These are phyloP conservation scores for Cryphonectria carpinicola DNA, from an alignment of 2,329 filamentous ascomycete species.

Conservation along the genomic window DNA sequence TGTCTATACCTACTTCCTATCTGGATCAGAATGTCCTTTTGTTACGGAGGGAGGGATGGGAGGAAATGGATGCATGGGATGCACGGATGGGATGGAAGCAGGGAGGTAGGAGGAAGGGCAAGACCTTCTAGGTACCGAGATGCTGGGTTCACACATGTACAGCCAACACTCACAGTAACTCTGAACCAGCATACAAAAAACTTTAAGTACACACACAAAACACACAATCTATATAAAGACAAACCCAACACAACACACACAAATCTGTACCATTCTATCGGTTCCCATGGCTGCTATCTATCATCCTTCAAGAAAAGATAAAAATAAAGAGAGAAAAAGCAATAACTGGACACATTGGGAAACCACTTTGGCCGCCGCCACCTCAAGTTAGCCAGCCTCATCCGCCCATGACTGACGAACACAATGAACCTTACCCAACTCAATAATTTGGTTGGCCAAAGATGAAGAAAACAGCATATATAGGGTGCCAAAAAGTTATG, in stretches of 20 bases:
- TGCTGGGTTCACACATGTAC: not conserved
- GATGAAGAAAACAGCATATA: not conserved
- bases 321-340: no score
- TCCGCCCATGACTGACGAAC: not conserved
- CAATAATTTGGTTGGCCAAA: no score
- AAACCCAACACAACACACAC: not conserved
- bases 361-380: no score
- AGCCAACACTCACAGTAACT: not conserved
- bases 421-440: no score
- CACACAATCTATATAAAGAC: no score
- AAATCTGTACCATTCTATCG: not conserved
- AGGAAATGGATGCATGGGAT: not conserved
- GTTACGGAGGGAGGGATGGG: not conserved
- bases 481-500: no score
- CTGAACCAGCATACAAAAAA: not conserved
- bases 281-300: not conserved
- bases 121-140: not conserved
- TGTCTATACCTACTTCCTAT: not conserved
- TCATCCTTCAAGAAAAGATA: not conserved
- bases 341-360: no score
- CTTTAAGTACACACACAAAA: not conserved
- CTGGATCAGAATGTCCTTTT: not conserved
- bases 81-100: not conserved
- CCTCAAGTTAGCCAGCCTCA: not conserved
- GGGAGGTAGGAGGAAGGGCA: not conserved